Conservation (phyloP, 768 basidiomycete genomes). For the Collybia nuda region DNA sequence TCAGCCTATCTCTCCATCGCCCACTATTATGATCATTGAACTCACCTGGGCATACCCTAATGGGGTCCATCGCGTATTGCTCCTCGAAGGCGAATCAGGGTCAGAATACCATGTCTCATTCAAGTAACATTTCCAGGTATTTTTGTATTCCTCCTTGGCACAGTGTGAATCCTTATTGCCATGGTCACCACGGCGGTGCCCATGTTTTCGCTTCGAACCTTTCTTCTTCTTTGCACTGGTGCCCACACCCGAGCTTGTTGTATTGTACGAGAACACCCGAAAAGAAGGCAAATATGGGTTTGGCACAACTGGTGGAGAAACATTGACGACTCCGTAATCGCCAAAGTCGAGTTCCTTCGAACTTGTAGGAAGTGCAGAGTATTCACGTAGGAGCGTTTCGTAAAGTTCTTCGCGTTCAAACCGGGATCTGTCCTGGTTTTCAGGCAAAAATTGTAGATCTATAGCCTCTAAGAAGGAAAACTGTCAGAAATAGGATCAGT, state of each 20-base stretch:
- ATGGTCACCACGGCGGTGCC: slow-evolving; percentile 45
- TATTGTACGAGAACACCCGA: slow-evolving; percentile 81
- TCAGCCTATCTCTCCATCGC: slow-evolving; percentile 5
- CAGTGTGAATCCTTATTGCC: slow-evolving; percentile 47
- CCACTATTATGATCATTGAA: slow-evolving; percentile 14
- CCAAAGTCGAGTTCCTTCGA: slow-evolving; percentile 53
- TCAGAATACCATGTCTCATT: slow-evolving; percentile 61
- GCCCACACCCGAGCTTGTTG: slow-evolving; percentile 34
- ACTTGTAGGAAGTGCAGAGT: slow-evolving; percentile 55
- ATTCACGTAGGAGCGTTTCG: slow-evolving; percentile 63
- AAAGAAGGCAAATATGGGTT: slow-evolving; percentile 83
- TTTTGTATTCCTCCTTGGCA: slow-evolving; percentile 46
- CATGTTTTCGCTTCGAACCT: slow-evolving; percentile 41
- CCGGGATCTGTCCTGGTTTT: slow-evolving; percentile 13
- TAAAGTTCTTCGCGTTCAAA: slow-evolving; percentile 40
- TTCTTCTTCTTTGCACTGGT: slow-evolving; percentile 17
- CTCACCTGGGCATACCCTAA: slow-evolving; percentile 86
- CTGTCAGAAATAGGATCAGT: slow-evolving; percentile 26
- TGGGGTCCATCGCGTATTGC: slow-evolving; percentile 68
- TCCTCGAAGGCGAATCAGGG: slow-evolving; percentile 66
- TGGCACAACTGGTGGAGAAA: slow-evolving; percentile 82
- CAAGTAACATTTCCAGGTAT: slow-evolving; percentile 66
- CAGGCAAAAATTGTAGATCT: slow-evolving; percentile 47
- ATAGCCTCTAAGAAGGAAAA: slow-evolving; percentile 56
- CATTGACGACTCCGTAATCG: slow-evolving; percentile 76